A percentile compares a stretch with the other conserved stretches of the same genome.
phyloP scores from a whole-genome alignment of 768 basidiomycete genomes.

The Trametes maxima region DNA sequence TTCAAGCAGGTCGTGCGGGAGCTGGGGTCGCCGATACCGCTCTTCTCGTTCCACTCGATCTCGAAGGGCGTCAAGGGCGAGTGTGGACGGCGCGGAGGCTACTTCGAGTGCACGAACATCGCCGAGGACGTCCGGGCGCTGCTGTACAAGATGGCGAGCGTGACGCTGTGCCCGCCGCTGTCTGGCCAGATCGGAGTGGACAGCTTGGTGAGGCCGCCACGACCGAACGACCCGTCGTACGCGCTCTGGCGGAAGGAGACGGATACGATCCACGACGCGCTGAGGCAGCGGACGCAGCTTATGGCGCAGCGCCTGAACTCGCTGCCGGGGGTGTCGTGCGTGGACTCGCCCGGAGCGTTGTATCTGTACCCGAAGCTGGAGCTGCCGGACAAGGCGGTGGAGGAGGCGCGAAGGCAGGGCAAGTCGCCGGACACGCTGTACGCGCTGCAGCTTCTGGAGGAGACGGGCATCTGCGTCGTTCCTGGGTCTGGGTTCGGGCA shows the following conservation, averaged over 20 bases:
- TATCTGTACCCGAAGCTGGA: slow-evolving; percentile 89
- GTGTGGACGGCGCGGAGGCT: slow-evolving; percentile 96
- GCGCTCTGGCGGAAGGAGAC: slow-evolving; percentile 84
- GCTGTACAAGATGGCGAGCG: slow-evolving; percentile 96
- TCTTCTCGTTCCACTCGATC: slow-evolving; percentile 97
- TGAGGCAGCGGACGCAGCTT: slow-evolving; percentile 64
- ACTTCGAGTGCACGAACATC: slow-evolving; percentile 92
- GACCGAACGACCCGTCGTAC: slow-evolving; percentile 74
- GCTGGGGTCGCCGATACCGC: slow-evolving; percentile 70
- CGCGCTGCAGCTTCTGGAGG: slow-evolving; percentile 78
- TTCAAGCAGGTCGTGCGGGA: slow-evolving; percentile 88
- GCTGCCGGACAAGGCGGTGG: slow-evolving; percentile 71
- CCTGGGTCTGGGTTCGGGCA: slow-evolving; percentile 96
- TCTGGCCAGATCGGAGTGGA: slow-evolving; percentile 94
- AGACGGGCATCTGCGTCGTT: slow-evolving; percentile 92
- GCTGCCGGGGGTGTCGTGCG: slow-evolving; percentile 88
- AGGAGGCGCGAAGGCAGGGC: slow-evolving; percentile 68
- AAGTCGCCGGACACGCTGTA: slow-evolving; percentile 92
- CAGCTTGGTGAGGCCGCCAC: slow-evolving; percentile 83
- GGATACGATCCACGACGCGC: slow-evolving; percentile 71
- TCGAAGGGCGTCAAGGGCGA: slow-evolving; percentile 96
- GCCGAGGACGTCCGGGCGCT: slow-evolving; percentile 74
- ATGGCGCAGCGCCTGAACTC: slow-evolving; percentile 83
- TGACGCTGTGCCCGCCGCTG: slow-evolving; percentile 87
- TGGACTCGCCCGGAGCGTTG: slow-evolving; percentile 87